Evolutionary conservation across 2,329 filamentous ascomycete genomes (phyloP).

Genomic region (Penicillium freii): DNA sequence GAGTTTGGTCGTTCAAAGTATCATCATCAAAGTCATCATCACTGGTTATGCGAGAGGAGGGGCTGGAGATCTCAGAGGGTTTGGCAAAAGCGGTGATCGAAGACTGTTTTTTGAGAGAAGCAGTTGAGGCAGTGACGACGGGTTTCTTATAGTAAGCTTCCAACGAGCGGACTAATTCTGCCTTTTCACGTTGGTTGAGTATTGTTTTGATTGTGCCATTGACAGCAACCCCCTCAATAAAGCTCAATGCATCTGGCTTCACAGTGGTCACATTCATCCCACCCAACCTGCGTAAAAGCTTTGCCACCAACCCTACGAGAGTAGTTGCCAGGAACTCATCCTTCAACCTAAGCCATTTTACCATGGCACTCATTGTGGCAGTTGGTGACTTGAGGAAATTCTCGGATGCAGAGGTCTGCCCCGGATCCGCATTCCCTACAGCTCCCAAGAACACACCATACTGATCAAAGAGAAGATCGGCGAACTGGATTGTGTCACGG

Average conservation of each 20-base stretch:
- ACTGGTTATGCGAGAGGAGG: conserved; percentile 32
- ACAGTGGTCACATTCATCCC: conserved; percentile 70
- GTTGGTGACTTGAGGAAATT: conserved; percentile 65
- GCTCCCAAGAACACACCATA: conserved; percentile 79
- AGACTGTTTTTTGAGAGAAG: conserved; percentile 45
- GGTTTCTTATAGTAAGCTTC: conserved; percentile 52
- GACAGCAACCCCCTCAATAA: conserved; percentile 56
- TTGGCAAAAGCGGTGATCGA: conserved; percentile 42
- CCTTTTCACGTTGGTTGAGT: conserved; percentile 76
- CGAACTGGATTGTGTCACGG: conserved; percentile 91
- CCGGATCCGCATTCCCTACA: conserved; percentile 49
- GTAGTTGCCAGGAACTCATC: conserved; percentile 82
- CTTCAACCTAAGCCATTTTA: conserved; percentile 84
- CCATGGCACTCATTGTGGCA: conserved; percentile 64
- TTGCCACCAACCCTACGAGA: conserved; percentile 77
- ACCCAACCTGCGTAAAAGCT: conserved; percentile 77
- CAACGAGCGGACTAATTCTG: conserved; percentile 68
- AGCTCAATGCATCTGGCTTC: conserved; percentile 61
- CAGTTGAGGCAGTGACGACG: conserved; percentile 43
- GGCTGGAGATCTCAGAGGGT: conserved; percentile 36
- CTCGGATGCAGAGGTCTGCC: conserved; percentile 45
- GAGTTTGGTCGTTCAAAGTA: conserved; percentile 39
- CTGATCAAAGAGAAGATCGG: conserved; percentile 78
- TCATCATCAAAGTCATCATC: conserved; percentile 44
- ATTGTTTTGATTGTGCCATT: conserved; percentile 69